These are phyloP conservation scores for Gliomastix tumulicola DNA, from an alignment of 2,329 filamentous ascomycete genomes.

Conservation along the genomic window DNA sequence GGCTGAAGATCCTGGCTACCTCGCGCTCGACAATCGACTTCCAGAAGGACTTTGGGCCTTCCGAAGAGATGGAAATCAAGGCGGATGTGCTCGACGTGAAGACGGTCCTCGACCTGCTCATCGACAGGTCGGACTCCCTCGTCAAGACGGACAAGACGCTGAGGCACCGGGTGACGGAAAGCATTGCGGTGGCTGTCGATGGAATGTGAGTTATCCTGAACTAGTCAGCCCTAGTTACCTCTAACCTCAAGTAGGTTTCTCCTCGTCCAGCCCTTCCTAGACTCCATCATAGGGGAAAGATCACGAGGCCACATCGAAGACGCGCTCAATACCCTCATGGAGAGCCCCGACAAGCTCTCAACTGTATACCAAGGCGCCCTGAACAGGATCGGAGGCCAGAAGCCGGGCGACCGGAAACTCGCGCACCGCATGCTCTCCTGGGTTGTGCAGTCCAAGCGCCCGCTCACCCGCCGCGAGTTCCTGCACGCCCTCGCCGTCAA, in stretches of 20 bases:
- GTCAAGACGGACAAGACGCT: too few species aligned
- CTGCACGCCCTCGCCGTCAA: conserved; percentile 32
- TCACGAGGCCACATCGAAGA: conserved; percentile 19
- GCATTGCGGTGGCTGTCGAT: not conserved
- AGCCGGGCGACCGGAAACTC: conserved; percentile 14
- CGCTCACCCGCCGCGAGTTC: conserved; percentile 24
- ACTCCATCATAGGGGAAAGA: conserved; percentile 6
- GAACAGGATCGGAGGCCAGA: conserved; percentile 28
- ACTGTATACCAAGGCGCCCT: conserved; percentile 31
- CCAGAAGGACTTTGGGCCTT: too few species aligned
- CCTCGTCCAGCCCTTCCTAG: conserved; percentile 2
- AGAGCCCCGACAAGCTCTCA: conserved; percentile 13
- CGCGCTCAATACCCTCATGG: conserved; percentile 19
- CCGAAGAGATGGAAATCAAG: too few species aligned
- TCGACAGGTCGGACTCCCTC: too few species aligned
- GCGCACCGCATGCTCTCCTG: conserved; percentile 28
- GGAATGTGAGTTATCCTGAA: not conserved
- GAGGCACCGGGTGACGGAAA: too few species aligned
- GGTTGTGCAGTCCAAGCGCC: conserved; percentile 27
- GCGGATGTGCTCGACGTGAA: too few species aligned
- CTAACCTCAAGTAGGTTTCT: not conserved
- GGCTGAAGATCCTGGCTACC: not conserved
- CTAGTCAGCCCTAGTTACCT: not conserved
- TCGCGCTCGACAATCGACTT: too few species aligned
- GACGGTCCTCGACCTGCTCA: too few species aligned